These are phyloP conservation scores for Parietichytrium sp. DNA, from an alignment of 108 stramenopile genomes.

Conservation along the genomic window DNA sequence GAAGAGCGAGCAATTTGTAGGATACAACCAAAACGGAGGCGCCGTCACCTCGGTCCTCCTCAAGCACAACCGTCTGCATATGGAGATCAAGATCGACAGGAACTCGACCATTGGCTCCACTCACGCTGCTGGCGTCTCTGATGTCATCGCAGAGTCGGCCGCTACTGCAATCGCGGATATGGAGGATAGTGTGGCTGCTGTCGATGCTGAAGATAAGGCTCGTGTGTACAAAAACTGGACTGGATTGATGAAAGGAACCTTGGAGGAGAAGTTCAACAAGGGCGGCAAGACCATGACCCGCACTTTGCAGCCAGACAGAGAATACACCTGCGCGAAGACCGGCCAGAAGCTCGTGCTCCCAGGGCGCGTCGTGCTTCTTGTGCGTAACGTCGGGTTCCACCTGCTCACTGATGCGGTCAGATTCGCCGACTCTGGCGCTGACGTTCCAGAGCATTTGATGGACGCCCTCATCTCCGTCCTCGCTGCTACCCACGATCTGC, in stretches of 20 bases:
- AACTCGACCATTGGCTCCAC: neutral
- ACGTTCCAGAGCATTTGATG: conserved; percentile 14
- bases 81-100: conserved; percentile 35
- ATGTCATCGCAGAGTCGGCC: conserved; percentile 35
- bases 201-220: conserved; percentile 47
- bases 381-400: conserved; percentile 42
- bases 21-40: neutral
- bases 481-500: neutral
- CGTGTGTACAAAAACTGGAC: conserved; percentile 39
- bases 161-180: conserved; percentile 43
- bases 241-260: conserved; percentile 30
- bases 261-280: conserved; percentile 29
- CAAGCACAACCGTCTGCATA: conserved; percentile 37
- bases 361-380: conserved; percentile 32
- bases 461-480: conserved; percentile 8
- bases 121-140: conserved; percentile 4
- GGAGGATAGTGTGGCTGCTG: conserved; percentile 47
- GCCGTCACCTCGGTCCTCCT: conserved; percentile 37
- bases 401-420: conserved; percentile 22
- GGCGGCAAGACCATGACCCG: conserved; percentile 20
- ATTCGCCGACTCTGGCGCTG: neutral
- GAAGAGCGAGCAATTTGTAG: neutral
- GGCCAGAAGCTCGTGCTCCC: conserved; percentile 37
- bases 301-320: conserved; percentile 21
- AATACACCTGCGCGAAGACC: neutral